Percentiles rank a stretch among this genome's conserved stretches.
These are phyloP conservation scores for Eucalyptus regnans DNA, from an alignment of 345 rosid species.

Conservation along the genomic window DNA sequence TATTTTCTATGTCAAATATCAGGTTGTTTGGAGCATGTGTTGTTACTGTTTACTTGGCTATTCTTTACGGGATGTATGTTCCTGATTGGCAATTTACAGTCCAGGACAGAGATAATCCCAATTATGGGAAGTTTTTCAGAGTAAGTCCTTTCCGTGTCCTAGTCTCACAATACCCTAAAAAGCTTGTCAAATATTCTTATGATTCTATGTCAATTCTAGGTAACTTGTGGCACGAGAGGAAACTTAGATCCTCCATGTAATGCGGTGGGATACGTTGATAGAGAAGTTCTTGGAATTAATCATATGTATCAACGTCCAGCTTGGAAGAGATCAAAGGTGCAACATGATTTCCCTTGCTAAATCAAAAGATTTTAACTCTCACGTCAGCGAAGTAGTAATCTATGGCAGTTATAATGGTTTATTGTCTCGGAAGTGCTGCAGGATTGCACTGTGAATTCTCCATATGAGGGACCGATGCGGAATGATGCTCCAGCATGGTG, in stretches of 20 bases:
- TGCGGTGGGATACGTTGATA: slow-evolving; percentile 74
- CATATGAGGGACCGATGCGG: slow-evolving; percentile 41
- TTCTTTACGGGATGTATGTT: slow-evolving; percentile 49
- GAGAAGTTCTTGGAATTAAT: slow-evolving; percentile 55
- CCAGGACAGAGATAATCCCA: slow-evolving; percentile 22
- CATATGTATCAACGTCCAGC: slow-evolving; percentile 83
- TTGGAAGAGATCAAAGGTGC: slow-evolving; percentile 81
- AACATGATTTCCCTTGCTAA: not conserved
- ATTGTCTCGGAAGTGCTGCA: slow-evolving; percentile 17
- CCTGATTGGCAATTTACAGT: slow-evolving; percentile 78
- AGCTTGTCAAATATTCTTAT: not conserved
- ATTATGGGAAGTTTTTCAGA: slow-evolving; percentile 46
- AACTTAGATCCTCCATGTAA: slow-evolving; percentile 80
- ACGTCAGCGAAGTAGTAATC: not conserved
- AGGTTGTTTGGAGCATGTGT: slow-evolving; percentile 60
- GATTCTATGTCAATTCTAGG: slow-evolving; percentile 21
- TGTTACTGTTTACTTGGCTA: slow-evolving; percentile 39
- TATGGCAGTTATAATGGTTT: not conserved
- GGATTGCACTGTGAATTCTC: slow-evolving; percentile 71
- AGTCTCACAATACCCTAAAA: not conserved
- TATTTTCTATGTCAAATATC: slow-evolving; percentile 2
- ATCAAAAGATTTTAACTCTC: not conserved
- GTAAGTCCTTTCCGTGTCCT: slow-evolving; percentile 29
- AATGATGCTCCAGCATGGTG: slow-evolving; percentile 81
- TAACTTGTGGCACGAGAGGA: slow-evolving; percentile 64